These are phyloP conservation scores for Suillus brevipes DNA, from an alignment of 768 basidiomycete genomes.

Conservation along the genomic window DNA sequence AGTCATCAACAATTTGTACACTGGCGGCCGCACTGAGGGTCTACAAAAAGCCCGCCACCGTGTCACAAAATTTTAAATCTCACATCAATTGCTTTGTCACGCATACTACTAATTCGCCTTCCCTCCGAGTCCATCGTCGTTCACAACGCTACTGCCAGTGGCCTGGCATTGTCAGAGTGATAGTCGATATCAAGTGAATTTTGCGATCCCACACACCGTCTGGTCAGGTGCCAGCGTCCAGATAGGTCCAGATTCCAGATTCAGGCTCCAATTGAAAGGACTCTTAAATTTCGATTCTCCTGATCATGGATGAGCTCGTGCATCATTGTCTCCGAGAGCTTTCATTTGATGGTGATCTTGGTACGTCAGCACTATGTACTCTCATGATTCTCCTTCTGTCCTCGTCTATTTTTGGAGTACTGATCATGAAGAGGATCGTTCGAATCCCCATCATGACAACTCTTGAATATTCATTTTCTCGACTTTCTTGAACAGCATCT, in stretches of 20 bases:
- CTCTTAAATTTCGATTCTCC: background rate
- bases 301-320: constrained; percentile 78
- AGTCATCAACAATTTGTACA: background rate
- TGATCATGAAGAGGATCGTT: constrained; percentile 35
- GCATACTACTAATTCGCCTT: too few relatives aligned
- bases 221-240: background rate
- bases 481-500: constrained; percentile 15
- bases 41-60: too few relatives aligned
- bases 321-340: constrained; percentile 84
- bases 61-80: too few relatives aligned
- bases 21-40: background rate
- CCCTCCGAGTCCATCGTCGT: too few relatives aligned
- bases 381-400: background rate
- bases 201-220: constrained; percentile 10
- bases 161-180: background rate
- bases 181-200: constrained; percentile 1
- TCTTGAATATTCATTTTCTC: constrained; percentile 19
- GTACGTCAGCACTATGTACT: constrained; percentile 46
- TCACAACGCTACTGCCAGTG: too few relatives aligned
- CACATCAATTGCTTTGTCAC: too few relatives aligned
- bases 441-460: constrained; percentile 41
- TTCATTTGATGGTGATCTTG: constrained; percentile 87
- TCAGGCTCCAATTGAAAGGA: background rate
- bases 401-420: background rate
- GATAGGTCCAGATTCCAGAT: background rate